Evolutionary conservation across 2,329 filamentous ascomycete species (phyloP), one percentile per base, ranked within the genome.

Genomic region (Phoma sp.): DNA sequence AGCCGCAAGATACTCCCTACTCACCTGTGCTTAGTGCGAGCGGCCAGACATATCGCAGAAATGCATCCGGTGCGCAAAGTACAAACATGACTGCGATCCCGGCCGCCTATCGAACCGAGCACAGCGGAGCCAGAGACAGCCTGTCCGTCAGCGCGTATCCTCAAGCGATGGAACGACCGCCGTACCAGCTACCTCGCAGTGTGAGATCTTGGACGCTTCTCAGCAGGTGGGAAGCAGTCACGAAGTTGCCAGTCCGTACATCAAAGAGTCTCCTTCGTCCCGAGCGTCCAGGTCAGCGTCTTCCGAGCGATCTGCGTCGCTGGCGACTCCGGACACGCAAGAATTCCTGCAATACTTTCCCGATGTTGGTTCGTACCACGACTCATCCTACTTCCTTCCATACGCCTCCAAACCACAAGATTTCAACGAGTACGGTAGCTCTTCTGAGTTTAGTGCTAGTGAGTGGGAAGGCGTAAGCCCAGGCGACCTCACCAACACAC

Each of bases 81-180:
- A 33, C 40, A 44, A 39, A 9, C 35, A 51, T 6, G 19, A 33
- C 9, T 51, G 40, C 19, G 48, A 51, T 35, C 8, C 25, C 15
- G 40, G 48, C 9, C 48, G 48, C 15, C 5, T 39, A 25, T 51
- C 48, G 4, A 39, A 44, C 6, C 48, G 48, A 15, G 48, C 48
- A 25, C 48, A 44, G 17, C 40, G 48, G 1, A 44, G 33, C 5
- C 25, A 44, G n/a, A 44, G 24, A 33, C 17, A 13, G 4, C 6
- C 35, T 39, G 33, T 22, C 19, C 25, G 40, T 21, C 40, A 27
- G 25, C 48, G 40, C 35, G 25, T n/a, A 32, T 10, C 19, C 8
- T n/a, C 15, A 12, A 19, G 24, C 4, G 24, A 46, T 12, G 32
- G 15, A 24, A 36, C 32, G n/a, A 17, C 24, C 12, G 17, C 31